Conservation (phyloP, 208 protist genomes). For the Borovskyia barvae region DNA sequence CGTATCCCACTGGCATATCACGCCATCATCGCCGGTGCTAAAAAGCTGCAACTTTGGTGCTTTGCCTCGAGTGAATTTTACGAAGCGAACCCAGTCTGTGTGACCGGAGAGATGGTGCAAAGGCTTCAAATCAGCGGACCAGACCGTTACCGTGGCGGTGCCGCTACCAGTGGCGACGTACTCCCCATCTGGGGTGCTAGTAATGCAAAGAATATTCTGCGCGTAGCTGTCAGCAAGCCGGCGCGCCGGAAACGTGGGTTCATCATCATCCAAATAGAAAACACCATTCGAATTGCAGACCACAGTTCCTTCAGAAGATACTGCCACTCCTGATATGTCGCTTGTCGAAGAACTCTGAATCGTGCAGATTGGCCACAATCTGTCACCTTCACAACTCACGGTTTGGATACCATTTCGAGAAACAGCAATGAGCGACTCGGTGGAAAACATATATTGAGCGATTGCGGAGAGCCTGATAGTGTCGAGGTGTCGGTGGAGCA, state of each 20-base stretch:
- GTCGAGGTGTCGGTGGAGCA: conserved; percentile 36
- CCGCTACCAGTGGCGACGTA: conserved; percentile 64
- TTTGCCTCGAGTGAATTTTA: conserved; percentile 54
- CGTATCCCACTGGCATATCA: conserved; percentile 76
- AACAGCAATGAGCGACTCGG: conserved; percentile 53
- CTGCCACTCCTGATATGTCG: conserved; percentile 56
- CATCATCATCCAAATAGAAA: conserved; percentile 8
- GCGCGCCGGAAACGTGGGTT: conserved; percentile 16
- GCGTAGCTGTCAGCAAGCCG: conserved; percentile 25
- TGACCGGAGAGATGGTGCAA: conserved; percentile 66
- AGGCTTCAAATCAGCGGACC: conserved; percentile 49
- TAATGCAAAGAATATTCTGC: conserved; percentile 65
- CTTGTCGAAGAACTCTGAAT: conserved; percentile 30
- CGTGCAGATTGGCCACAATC: conserved; percentile 26
- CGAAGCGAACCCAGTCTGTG: conserved; percentile 83
- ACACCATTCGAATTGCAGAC: conserved; percentile 32
- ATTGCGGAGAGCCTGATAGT: conserved; percentile 44
- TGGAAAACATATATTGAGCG: conserved; percentile 59
- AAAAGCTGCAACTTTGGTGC: conserved; percentile 53
- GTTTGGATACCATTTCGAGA: conserved; percentile 66
- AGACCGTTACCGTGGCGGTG: conserved; percentile 61
- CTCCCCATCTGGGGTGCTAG: conserved; percentile 54
- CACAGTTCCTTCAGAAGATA: conserved; percentile 23
- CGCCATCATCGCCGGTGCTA: conserved; percentile 81
- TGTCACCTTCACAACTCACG: conserved; percentile 51